Evolutionary conservation across 177 flowering plant species (phyloP).

Genomic region (Tripterygium wilfordii): DNA sequence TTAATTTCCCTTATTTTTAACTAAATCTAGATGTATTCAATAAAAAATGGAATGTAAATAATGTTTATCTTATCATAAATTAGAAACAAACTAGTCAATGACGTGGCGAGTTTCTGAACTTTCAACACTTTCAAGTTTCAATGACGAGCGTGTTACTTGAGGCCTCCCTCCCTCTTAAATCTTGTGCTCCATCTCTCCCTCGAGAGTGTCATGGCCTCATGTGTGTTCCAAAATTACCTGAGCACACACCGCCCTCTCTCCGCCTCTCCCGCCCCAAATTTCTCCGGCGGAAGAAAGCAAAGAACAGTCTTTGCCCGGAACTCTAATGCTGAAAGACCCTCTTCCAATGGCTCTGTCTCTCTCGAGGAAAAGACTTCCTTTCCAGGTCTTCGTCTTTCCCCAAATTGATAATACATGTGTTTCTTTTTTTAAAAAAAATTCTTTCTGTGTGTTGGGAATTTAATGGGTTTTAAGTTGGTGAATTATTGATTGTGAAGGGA

Average conservation of each 20-base stretch:
- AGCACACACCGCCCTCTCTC: not conserved
- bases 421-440: not conserved
- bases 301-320: slow-evolving; percentile 21
- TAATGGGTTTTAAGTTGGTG: too few species aligned
- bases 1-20: not conserved
- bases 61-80: not conserved
- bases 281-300: too few species aligned
- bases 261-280: too few species aligned
- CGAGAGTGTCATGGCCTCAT: not conserved
- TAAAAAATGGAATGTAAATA: too few species aligned
- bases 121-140: too few species aligned
- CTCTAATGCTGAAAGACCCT: slow-evolving; percentile 14
- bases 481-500: slow-evolving; percentile 40
- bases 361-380: slow-evolving; percentile 9
- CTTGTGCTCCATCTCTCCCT: not conserved
- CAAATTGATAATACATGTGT: too few species aligned
- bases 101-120: slow-evolving; percentile 5
- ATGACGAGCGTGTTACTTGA: too few species aligned
- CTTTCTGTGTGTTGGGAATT: not conserved
- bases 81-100: not conserved
- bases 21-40: not conserved
- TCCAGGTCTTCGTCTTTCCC: slow-evolving; percentile 18
- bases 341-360: slow-evolving; percentile 14
- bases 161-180: not conserved
- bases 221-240: not conserved